phyloP scores from a whole-genome alignment of 139 green algal genomes.

The Mesotaenium endlicherianum region DNA sequence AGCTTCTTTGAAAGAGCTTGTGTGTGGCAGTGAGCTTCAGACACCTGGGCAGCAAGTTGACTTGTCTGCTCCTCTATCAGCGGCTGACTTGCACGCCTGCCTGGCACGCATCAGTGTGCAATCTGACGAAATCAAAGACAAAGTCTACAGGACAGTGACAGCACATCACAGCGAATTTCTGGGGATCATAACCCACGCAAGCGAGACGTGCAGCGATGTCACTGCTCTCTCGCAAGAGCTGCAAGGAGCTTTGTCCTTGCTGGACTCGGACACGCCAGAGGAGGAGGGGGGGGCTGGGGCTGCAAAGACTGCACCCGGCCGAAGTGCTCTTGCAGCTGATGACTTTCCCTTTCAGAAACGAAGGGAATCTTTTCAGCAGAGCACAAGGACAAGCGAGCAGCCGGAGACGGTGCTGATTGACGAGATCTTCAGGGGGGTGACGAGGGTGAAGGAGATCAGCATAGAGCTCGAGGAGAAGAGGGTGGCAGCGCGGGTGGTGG shows the following conservation, averaged over 20 bases:
- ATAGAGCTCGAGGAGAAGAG: constrained; percentile 1
- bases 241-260: neutral
- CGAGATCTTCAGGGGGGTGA: neutral
- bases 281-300: too few relatives aligned
- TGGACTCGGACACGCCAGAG: neutral
- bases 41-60: too few relatives aligned
- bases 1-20: too few relatives aligned
- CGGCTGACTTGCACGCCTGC: neutral
- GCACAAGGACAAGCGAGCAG: too few relatives aligned
- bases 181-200: neutral
- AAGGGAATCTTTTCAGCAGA: too few relatives aligned
- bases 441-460: neutral
- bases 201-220: neutral
- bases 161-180: neutral
- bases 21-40: too few relatives aligned
- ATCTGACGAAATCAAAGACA: neutral
- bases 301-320: too few relatives aligned
- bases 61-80: neutral
- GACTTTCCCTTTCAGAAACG: too few relatives aligned
- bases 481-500: neutral
- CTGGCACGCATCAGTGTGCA: neutral
- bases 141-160: neutral
- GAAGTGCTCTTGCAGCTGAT: too few relatives aligned
- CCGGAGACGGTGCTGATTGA: too few relatives aligned
- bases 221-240: neutral